These are phyloP conservation scores for Acephala macrosclerotiorum DNA, from an alignment of 2,329 filamentous ascomycete genomes.

Conservation along the genomic window DNA sequence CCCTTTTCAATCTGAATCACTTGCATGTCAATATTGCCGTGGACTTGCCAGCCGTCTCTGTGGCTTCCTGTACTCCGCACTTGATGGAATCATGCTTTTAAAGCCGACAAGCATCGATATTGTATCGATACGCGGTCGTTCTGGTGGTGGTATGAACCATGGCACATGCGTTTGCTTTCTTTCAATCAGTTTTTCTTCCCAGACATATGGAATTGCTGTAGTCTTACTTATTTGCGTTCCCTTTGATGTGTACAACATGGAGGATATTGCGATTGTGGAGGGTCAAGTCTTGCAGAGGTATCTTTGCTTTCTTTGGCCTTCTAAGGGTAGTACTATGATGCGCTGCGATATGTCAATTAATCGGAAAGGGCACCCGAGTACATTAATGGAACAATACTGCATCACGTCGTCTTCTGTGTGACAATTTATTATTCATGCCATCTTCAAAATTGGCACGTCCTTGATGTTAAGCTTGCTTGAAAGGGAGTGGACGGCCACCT, in stretches of 20 bases:
- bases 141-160: neutral
- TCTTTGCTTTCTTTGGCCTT: conserved; percentile 6
- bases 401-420: neutral
- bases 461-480: too few species aligned
- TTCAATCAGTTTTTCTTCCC: neutral
- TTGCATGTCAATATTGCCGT: neutral
- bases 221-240: neutral
- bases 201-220: conserved; percentile 1
- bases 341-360: conserved; percentile 9
- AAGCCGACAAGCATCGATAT: conserved; percentile 1
- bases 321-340: neutral
- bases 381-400: conserved; percentile 6
- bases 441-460: too few species aligned
- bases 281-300: conserved; percentile 1
- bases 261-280: neutral
- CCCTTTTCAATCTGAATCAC: neutral
- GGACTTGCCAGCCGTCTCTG: neutral
- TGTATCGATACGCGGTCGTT: conserved; percentile 4
- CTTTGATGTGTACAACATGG: conserved; percentile 1
- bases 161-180: neutral
- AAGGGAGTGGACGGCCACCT: too few species aligned
- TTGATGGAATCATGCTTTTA: neutral
- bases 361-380: conserved; percentile 1
- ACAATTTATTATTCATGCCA: neutral
- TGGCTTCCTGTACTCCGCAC: neutral